phyloP scores from a whole-genome alignment of 805 yeast species.

The Kluyveromyces starmeri region DNA sequence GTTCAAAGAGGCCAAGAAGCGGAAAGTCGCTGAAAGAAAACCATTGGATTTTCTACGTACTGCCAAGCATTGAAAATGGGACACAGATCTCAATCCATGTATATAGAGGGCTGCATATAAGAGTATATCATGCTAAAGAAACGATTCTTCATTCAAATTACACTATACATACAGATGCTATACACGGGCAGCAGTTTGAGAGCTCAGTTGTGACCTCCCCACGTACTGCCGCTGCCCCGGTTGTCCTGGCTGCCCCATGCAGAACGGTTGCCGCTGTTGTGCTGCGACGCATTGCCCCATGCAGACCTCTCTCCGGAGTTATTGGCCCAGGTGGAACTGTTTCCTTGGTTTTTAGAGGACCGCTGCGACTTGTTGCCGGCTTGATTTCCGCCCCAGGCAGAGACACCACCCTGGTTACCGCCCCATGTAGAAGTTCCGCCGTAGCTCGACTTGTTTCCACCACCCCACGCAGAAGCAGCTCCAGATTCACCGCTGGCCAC shows the following conservation, averaged over 20 bases:
- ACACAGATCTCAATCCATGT: too few relatives aligned
- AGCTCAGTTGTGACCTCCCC: constrained; percentile 22
- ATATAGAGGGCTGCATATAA: too few relatives aligned
- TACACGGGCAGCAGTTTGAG: too few relatives aligned
- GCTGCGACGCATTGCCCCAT: constrained; percentile 21
- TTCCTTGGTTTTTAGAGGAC: constrained; percentile 9
- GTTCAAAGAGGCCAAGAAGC: constrained; percentile 79
- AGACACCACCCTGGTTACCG: constrained; percentile 32
- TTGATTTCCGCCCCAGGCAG: constrained; percentile 35
- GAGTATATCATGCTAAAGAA: too few relatives aligned
- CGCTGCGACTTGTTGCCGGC: constrained; percentile 17
- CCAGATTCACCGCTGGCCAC: constrained; percentile 32
- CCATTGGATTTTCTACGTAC: constrained; percentile 41
- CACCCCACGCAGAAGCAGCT: constrained; percentile 39
- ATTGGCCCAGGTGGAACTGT: constrained; percentile 33
- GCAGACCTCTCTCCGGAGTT: constrained; percentile 37
- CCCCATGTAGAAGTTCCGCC: constrained; percentile 40
- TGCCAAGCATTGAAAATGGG: constrained; percentile 6
- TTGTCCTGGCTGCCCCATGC: constrained; percentile 33
- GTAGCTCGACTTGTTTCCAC: constrained; percentile 31
- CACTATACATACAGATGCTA: too few relatives aligned
- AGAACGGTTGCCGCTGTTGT: constrained; percentile 25
- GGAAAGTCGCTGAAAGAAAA: constrained; percentile 56
- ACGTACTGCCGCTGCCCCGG: constrained; percentile 25
- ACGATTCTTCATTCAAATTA: too few relatives aligned